Evolutionary conservation across 129 eudicot species (phyloP).

Genomic region (Ambrosia artemisiifolia): DNA sequence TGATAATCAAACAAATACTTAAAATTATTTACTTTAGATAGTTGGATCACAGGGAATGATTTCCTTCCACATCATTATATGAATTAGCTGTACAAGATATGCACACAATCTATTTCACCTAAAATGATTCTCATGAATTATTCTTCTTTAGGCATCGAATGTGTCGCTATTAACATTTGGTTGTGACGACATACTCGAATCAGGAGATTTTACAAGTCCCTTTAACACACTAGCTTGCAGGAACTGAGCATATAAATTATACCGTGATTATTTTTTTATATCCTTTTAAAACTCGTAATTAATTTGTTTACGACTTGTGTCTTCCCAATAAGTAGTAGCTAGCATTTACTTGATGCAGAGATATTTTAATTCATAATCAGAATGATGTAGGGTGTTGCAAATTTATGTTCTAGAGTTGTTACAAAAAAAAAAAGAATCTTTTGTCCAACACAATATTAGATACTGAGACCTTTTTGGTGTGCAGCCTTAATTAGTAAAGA

Average conservation of each 20-base stretch:
- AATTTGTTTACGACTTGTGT: background rate
- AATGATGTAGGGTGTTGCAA: background rate
- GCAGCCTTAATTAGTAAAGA: constrained; percentile 31
- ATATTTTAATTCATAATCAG: background rate
- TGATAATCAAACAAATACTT: constrained; percentile 17
- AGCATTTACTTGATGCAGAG: too few species aligned
- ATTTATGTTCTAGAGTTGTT: background rate
- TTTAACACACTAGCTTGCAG: constrained; percentile 7
- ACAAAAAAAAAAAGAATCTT: constrained; percentile 16
- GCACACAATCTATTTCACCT: constrained; percentile 3
- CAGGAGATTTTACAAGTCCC: background rate
- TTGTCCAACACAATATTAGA: constrained; percentile 24
- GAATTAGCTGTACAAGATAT: background rate
- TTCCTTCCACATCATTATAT: background rate
- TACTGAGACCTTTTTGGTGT: background rate
- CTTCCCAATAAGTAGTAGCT: too few species aligned
- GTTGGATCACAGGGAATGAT: background rate
- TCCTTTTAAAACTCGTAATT: background rate
- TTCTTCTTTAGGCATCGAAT: constrained; percentile 24
- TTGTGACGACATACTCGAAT: constrained; percentile 26
- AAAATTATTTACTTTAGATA: constrained; percentile 10
- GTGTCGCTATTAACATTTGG: constrained; percentile 9
- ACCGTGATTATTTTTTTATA: background rate
- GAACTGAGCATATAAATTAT: constrained; percentile 2
- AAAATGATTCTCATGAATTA: constrained; percentile 25